Conservation (phyloP, 139 green algal species). For the Haematococcus lacustris region DNA sequence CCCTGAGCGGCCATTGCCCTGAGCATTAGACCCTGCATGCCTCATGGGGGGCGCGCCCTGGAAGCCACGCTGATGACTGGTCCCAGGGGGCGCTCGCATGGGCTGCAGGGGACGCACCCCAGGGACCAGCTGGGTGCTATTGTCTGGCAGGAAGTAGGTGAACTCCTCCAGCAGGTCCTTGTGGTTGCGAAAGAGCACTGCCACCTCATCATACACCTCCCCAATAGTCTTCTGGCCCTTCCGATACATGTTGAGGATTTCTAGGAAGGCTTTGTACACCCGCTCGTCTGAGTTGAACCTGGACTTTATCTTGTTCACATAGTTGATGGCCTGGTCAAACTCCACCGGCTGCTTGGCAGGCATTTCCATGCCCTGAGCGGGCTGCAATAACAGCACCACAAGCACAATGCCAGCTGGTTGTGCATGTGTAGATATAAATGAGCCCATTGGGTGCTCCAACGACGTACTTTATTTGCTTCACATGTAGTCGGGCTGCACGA, state of each 20-base stretch:
- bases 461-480: neutral
- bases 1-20: neutral
- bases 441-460: neutral
- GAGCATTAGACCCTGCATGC: too few species aligned
- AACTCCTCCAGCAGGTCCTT: conserved; percentile 95
- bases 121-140: too few species aligned
- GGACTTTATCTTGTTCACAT: conserved; percentile 99
- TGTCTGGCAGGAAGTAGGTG: conserved; percentile 96
- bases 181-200: conserved; percentile 87
- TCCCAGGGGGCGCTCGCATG: too few species aligned
- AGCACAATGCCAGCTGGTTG: neutral
- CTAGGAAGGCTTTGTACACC: conserved; percentile 98
- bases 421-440: neutral
- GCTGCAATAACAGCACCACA: conserved; percentile 1
- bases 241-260: conserved; percentile 99
- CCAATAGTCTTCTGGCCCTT: conserved; percentile 96
- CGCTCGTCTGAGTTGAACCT: conserved; percentile 88
- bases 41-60: too few species aligned
- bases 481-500: neutral
- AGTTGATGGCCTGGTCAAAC: conserved; percentile 98
- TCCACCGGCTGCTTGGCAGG: conserved; percentile 85
- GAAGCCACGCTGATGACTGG: too few species aligned
- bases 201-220: conserved; percentile 93
- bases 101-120: too few species aligned
- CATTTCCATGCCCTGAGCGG: too few species aligned